These are phyloP conservation scores for Aspergillus caelatus DNA, from an alignment of 2,329 filamentous ascomycete genomes.

Conservation along the genomic window DNA sequence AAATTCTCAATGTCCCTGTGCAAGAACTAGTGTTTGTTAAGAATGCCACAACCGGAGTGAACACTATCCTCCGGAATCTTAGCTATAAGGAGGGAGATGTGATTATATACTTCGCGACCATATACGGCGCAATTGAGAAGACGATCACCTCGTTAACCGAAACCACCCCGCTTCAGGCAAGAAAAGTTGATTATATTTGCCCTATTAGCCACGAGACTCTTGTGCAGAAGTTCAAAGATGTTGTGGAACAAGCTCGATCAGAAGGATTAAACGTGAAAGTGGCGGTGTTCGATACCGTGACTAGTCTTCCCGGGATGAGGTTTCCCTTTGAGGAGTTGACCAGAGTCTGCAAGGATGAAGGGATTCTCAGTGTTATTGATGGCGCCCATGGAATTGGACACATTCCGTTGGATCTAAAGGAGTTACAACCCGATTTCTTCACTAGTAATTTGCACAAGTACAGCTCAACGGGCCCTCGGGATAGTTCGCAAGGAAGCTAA, in stretches of 20 bases:
- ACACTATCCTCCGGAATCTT: slow-evolving; percentile 6
- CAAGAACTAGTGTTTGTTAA: slow-evolving; percentile 2
- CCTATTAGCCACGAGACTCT: slow-evolving; percentile 6
- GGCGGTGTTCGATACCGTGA: not conserved
- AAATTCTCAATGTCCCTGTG: not conserved
- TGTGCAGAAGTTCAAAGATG: not conserved
- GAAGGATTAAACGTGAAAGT: slow-evolving; percentile 1
- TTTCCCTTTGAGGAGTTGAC: slow-evolving; percentile 7
- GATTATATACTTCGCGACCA: slow-evolving; percentile 5
- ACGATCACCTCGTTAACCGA: not conserved
- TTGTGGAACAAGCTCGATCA: not conserved
- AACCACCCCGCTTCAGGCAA: slow-evolving; percentile 5
- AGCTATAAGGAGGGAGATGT: not conserved
- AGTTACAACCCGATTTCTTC: slow-evolving; percentile 2
- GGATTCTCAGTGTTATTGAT: slow-evolving; percentile 1
- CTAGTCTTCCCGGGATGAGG: not conserved
- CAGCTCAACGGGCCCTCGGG: not conserved
- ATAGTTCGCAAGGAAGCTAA: not conserved
- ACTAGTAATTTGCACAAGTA: slow-evolving; percentile 8
- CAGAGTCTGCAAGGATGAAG: not conserved
- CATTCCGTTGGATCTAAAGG: slow-evolving; percentile 1
- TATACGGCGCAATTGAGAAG: slow-evolving; percentile 7
- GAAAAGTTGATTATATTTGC: slow-evolving; percentile 1
- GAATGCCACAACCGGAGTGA: slow-evolving; percentile 5
- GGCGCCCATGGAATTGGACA: slow-evolving; percentile 9